These are phyloP conservation scores for Solidago caesia DNA, from an alignment of 129 eudicot species.

Conservation along the genomic window DNA sequence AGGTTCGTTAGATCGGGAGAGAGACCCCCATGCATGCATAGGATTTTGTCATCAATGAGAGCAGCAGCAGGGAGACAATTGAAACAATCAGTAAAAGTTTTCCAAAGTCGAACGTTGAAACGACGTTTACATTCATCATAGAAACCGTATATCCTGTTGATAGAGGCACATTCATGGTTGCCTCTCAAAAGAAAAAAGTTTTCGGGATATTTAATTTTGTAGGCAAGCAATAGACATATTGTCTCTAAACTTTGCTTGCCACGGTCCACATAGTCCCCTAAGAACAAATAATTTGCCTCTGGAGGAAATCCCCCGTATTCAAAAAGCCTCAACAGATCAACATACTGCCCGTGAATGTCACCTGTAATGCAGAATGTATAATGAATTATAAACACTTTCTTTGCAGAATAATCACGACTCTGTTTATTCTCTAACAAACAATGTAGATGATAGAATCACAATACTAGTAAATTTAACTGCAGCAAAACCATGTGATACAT, in stretches of 20 bases:
- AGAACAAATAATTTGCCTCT: conserved; percentile 17
- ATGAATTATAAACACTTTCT: not conserved
- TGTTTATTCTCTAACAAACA: not conserved
- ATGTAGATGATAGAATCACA: not conserved
- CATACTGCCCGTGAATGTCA: conserved; percentile 26
- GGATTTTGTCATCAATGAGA: conserved; percentile 24
- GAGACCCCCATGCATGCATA: conserved; percentile 28
- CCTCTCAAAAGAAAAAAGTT: conserved; percentile 25
- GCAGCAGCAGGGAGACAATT: conserved; percentile 28
- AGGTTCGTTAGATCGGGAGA: conserved; percentile 18
- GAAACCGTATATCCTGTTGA: conserved; percentile 24
- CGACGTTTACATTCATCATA: conserved; percentile 28
- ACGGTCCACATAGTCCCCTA: conserved; percentile 25
- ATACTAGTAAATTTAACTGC: not conserved
- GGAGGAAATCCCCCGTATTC: conserved; percentile 28
- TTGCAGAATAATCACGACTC: not conserved
- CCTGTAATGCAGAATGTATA: not conserved
- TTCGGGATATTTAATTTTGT: conserved; percentile 22
- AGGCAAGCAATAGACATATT: conserved; percentile 23
- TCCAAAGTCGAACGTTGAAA: conserved; percentile 25
- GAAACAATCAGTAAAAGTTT: conserved; percentile 23
- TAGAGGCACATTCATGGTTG: conserved; percentile 20
- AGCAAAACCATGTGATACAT: not conserved
- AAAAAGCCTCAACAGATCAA: conserved; percentile 24
- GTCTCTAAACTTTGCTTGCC: conserved; percentile 30